phyloP scores from a whole-genome alignment of 2,329 filamentous ascomycete species.

The Aspergillus phoenicis region DNA sequence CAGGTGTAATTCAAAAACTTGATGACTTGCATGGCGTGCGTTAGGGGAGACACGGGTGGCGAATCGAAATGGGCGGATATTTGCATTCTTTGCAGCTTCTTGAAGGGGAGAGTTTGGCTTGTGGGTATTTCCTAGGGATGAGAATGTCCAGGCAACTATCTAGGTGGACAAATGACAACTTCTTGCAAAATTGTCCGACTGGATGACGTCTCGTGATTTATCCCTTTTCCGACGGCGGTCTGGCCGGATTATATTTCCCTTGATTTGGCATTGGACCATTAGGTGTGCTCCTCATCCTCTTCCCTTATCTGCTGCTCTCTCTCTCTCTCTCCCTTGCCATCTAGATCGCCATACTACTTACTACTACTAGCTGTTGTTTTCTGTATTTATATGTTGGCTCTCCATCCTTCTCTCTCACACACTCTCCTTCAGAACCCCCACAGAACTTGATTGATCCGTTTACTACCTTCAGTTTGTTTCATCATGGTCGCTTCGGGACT shows the following conservation, averaged over 20 bases:
- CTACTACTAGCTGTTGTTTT: not conserved
- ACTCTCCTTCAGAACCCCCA: too few species aligned
- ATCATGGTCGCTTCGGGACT: not conserved
- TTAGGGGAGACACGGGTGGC: conserved; percentile 5
- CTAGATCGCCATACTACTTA: not conserved
- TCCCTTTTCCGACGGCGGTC: not conserved
- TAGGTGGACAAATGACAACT: not conserved
- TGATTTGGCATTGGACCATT: not conserved
- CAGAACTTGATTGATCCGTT: not conserved
- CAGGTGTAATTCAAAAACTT: conserved; percentile 1
- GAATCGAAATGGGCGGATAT: conserved; percentile 1
- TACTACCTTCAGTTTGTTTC: not conserved
- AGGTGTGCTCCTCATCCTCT: not conserved
- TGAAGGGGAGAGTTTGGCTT: not conserved
- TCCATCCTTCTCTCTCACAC: not conserved
- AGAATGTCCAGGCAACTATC: conserved; percentile 13
- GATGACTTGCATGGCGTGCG: conserved; percentile 7
- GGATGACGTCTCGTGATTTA: not conserved
- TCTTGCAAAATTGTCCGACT: not conserved
- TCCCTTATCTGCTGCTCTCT: not conserved
- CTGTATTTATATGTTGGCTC: not conserved
- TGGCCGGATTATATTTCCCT: not conserved
- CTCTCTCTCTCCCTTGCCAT: not conserved
- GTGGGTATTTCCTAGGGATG: conserved; percentile 10
- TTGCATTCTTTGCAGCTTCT: conserved; percentile 2